Conservation (phyloP, 2,329 filamentous ascomycete species). For the Ophiostoma sp. region DNA sequence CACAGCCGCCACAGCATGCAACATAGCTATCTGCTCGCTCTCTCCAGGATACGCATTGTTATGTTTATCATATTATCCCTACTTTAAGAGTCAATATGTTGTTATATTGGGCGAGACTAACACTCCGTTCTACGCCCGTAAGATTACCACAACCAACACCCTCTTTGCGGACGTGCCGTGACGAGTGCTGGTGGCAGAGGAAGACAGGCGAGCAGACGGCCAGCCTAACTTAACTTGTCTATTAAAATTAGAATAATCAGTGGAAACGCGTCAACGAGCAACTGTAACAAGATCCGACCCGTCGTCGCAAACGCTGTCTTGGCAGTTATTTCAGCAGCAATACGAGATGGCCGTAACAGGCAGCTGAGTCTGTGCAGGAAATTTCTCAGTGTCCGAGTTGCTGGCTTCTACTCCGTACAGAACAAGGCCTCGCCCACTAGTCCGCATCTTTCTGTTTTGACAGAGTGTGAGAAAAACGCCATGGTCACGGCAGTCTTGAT, state of each 20-base stretch:
- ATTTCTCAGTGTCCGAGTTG: no score
- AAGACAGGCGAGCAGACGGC: background rate
- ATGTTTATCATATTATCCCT: background rate
- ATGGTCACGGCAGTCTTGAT: no score
- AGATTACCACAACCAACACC: background rate
- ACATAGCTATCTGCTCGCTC: background rate
- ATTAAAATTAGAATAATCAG: background rate
- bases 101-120: no score
- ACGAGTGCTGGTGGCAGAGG: background rate
- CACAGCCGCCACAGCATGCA: background rate
- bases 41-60: background rate
- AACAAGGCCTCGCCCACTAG: no score
- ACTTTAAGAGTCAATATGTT: background rate
- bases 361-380: background rate
- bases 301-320: background rate
- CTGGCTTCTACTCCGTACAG: no score
- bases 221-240: background rate
- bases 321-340: background rate
- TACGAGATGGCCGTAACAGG: background rate
- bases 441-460: no score
- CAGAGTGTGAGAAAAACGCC: no score
- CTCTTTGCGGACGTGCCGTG: background rate
- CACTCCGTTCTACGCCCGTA: background rate
- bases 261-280: background rate
- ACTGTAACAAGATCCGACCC: background rate